Base-by-base conservation (phyloP, 495 filamentous ascomycete genomes). In the Aspergillus homomorphus region DNA sequence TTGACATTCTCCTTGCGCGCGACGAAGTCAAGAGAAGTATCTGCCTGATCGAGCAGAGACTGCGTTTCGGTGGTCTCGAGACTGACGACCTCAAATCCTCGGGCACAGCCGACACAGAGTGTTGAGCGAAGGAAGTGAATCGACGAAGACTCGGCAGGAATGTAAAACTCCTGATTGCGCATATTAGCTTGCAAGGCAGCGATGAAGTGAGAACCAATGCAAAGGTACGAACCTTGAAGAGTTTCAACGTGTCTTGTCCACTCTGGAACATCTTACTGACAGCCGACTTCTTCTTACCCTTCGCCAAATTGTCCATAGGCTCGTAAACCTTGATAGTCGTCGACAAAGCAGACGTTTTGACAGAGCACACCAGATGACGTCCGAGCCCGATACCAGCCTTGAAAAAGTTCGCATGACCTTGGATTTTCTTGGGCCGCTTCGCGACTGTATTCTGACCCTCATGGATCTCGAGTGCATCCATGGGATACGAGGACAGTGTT, bases 281-380 rank as follows among this genome's bases (percentile, higher is more conserved):
- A 20, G 94, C 92, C 51, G 90, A 91, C 62, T 93, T 93, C 77
- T 91, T 95, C 75, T 90, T 91, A 21, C 87, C 86, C 72, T 89
- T 91, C 20, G 88, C 86, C 76, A 94, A 83, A 45, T 89, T 86
- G 66, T 98, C 95, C 77, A 92, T 93, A 1, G 95, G 95, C 72
- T 99, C 95, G 74, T 89, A 96, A 9, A 98, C 95, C 71, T 97
- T 97, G 78, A 99, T 94, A 9, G 92, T 97, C 9, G 89, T 94
- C 43, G 89, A 93, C 23, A 97, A 79, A 7, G 91, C 88, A 7
- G 87, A 89, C 45, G 88, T 92, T 77, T 96, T 97, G 60, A 96
- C 94, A 58, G 89, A 92, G 71, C 92, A 96, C 19, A 99, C 93
- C 41, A 98, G 79, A 69, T 98, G 95, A 50, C 92, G 85, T 51